Base-by-base conservation (phyloP, 2,329 filamentous ascomycete species). In the Sarocladium kiliense region DNA sequence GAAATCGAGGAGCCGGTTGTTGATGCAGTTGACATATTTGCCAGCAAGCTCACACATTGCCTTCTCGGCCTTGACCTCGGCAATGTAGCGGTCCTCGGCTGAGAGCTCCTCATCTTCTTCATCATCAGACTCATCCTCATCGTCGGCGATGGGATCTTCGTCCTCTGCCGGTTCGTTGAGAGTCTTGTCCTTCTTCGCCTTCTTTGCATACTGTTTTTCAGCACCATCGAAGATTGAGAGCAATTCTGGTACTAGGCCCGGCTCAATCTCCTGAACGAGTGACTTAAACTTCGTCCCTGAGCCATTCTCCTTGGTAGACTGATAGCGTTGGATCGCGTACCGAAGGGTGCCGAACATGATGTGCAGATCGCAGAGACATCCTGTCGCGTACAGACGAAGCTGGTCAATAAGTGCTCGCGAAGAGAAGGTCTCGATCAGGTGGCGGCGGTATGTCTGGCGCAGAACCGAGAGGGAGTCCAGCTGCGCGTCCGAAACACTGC, bases 21-120 rank as follows among this genome's bases (percentile, higher is more conserved):
- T 77, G 21, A 96, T 85, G 12, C 87, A 88, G 41, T 96, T 81
- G 36, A 97, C 88, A 42, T 96, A 82, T 67, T 94, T 95, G 59
- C 85, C 87, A 0, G 92, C 86, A 25, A 97, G 77, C 63, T 93
- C 88, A 70, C 93, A 97, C 1, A 97, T 80, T 19, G 86, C 83
- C 66, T 93, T 88, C 70, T 97, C 94, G 0, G 91, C 85, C 57
- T 92, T 79, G 32, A 97, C 79, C 56, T 85, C 82, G 37, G 81
- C 79, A 49, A 85, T 79, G 61, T 83, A 76, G 56, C 82, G 79
- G 64, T 88, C 76, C 63, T 80, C 77, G 54, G 78, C 77, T 27
- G 82, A 76, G 41, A 81, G 66, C 19, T 74, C 75, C 57, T 81
- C 74, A 57, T 81, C 77, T 42, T 83, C 78, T 21, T 85, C 80